Conservation (phyloP, 73 alveolate genomes). For the Paramecium caudatum region DNA sequence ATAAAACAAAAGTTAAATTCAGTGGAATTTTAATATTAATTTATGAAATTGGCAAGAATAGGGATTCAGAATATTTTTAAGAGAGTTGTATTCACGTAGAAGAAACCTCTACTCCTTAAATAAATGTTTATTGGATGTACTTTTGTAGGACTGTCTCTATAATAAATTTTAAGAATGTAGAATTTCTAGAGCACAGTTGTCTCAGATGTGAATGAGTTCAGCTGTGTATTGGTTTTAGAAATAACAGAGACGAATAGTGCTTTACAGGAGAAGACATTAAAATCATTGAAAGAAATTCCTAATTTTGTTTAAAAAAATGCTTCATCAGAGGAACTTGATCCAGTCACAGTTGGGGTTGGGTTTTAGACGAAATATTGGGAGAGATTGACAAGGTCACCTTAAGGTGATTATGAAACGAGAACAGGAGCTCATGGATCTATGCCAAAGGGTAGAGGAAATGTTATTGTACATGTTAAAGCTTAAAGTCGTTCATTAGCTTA, state of each 20-base stretch:
- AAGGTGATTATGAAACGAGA: neutral
- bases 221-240: neutral
- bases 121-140: neutral
- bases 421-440: neutral
- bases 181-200: neutral
- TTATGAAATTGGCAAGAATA: neutral
- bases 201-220: neutral
- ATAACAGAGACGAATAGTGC: neutral
- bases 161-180: neutral
- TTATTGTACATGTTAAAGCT: neutral
- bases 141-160: neutral
- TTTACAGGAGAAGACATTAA: neutral
- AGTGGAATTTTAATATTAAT: no score
- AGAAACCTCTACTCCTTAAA: neutral
- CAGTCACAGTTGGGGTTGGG: conserved; percentile 30
- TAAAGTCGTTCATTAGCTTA: neutral
- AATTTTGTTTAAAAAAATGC: neutral
- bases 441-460: conserved; percentile 24
- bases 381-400: neutral
- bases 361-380: conserved; percentile 19
- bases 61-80: neutral
- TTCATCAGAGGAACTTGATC: neutral
- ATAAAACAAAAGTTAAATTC: no score
- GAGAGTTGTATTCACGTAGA: neutral
- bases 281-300: neutral